Percentiles rank a stretch among this genome's conserved stretches.
Conservation (phyloP, 306 rosid genomes). For the Cucumis sativus region Cucumber_9930_V3 NC_026659.2:27685001-27685500, state of each 20-base stretch:
- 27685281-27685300: neutral
- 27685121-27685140: too few relatives aligned
- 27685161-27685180: neutral
- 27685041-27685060: too few relatives aligned
- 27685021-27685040: too few relatives aligned
- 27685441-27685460: constrained; percentile 8
- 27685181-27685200: constrained; percentile 4
- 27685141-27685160: too few relatives aligned
- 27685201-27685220: neutral
- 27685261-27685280: constrained; percentile 1
- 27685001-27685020: too few relatives aligned
- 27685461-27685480: neutral
- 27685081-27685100: too few relatives aligned
- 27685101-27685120: too few relatives aligned
- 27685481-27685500: neutral
- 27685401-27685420: constrained; percentile 23
- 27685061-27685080: too few relatives aligned
- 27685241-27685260: neutral
- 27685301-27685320: neutral
- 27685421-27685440: constrained; percentile 24
- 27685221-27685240: neutral
- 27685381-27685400: constrained; percentile 22
- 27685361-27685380: constrained; percentile 14
- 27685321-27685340: neutral
- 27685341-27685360: neutral